Percentiles rank a stretch among this genome's conserved stretches.
phyloP scores from a whole-genome alignment of 176 grass and related monocot species.

The Zoysia japonica region DNA sequence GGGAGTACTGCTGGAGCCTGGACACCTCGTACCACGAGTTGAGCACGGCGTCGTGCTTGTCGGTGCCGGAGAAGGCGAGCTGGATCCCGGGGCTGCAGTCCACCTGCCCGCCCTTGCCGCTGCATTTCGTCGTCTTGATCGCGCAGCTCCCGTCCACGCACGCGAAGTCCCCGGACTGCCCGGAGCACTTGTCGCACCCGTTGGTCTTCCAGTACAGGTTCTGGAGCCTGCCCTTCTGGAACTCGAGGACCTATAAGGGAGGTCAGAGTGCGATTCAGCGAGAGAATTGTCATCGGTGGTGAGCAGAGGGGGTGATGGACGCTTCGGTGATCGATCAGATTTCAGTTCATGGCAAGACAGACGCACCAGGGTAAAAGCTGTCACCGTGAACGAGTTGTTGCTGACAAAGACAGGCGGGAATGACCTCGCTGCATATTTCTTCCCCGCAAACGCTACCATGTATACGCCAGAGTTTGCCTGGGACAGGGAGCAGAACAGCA shows the following conservation, averaged over 20 bases:
- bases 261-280: not conserved
- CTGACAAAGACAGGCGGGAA: conserved; percentile 58
- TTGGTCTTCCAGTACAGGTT: conserved; percentile 81
- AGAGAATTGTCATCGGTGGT: not conserved
- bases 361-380: conserved; percentile 78
- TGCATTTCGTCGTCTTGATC: conserved; percentile 54
- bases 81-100: conserved; percentile 80
- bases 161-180: conserved; percentile 25
- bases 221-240: conserved; percentile 82
- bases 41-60: conserved; percentile 76
- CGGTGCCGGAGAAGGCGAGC: conserved; percentile 85
- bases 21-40: conserved; percentile 98
- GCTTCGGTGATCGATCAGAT: not conserved
- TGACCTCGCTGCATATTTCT: conserved; percentile 81
- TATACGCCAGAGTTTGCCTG: conserved; percentile 57
- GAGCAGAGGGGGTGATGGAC: not conserved
- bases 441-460: conserved; percentile 90
- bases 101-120: conserved; percentile 51
- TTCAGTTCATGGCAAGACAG: not conserved
- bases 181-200: conserved; percentile 64
- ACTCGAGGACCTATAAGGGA: conserved; percentile 68
- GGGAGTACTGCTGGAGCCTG: conserved; percentile 88
- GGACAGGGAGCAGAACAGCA: not conserved
- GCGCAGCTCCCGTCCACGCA: conserved; percentile 70
- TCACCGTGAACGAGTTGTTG: conserved; percentile 59